A percentile compares a stretch with the other conserved stretches of the same genome.
Conservation (phyloP, 345 rosid genomes). For the Citrus sp. region DNA sequence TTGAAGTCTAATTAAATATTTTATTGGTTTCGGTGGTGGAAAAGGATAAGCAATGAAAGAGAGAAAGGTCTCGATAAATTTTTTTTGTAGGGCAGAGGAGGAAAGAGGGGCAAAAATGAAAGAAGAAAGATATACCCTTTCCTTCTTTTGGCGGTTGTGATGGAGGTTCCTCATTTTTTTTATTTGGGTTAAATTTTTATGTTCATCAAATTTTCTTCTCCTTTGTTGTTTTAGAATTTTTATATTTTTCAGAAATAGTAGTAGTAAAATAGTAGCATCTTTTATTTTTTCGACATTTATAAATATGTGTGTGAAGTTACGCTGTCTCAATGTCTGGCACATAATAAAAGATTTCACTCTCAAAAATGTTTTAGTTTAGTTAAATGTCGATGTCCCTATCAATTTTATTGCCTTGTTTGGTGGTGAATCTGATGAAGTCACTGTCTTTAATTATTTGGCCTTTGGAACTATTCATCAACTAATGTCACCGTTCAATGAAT, state of each 20-base stretch:
- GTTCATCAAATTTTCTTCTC: conserved; percentile 11
- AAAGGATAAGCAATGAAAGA: neutral
- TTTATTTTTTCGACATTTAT: neutral
- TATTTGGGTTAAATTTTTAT: neutral
- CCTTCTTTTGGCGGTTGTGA: conserved; percentile 5
- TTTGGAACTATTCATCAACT: too few relatives aligned
- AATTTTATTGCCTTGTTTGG: neutral
- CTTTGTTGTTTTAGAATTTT: neutral
- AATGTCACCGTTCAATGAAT: neutral
- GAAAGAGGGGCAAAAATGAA: neutral
- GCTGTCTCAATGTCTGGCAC: neutral
- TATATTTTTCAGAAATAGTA: conserved; percentile 18
- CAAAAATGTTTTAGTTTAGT: conserved; percentile 12
- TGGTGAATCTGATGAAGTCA: neutral
- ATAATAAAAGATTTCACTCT: conserved; percentile 7
- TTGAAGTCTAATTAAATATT: conserved; percentile 23
- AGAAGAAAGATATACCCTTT: neutral
- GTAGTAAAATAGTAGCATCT: conserved; percentile 8
- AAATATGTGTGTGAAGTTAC: conserved; percentile 26
- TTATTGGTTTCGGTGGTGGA: conserved; percentile 28
- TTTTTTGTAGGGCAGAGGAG: conserved; percentile 13
- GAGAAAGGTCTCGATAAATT: neutral
- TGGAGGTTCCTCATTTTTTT: conserved; percentile 8
- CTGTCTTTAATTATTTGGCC: neutral
- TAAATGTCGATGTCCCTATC: neutral